These are phyloP conservation scores for Chiua sp. DNA, from an alignment of 1,284 basidiomycete species.

Conservation along the genomic window DNA sequence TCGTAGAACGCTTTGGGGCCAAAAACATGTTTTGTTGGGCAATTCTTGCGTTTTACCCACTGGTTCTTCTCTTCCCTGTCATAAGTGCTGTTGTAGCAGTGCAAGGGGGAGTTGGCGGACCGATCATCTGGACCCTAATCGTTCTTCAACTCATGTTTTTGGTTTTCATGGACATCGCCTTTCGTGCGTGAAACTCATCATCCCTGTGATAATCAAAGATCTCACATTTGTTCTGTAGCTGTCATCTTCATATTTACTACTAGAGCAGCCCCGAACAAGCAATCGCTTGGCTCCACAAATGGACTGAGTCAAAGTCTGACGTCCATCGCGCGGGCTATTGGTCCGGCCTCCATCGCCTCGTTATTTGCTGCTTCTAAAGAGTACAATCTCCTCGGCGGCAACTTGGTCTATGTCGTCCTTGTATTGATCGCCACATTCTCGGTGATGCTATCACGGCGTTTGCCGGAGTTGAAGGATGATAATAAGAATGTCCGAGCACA, in stretches of 20 bases:
- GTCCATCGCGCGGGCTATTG: constrained; percentile 52
- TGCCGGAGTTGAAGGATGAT: no score
- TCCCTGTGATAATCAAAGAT: neutral
- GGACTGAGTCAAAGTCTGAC: constrained; percentile 56
- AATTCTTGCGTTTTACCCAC: constrained; percentile 51
- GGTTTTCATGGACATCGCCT: constrained; percentile 28
- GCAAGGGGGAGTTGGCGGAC: constrained; percentile 21
- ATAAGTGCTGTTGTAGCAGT: constrained; percentile 44
- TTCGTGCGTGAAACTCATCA: constrained; percentile 19
- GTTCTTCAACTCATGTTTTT: constrained; percentile 29
- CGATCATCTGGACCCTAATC: constrained; percentile 34
- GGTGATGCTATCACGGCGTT: constrained; percentile 2
- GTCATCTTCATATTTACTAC: constrained; percentile 39
- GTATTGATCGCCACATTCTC: constrained; percentile 15
- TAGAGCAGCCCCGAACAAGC: constrained; percentile 35
- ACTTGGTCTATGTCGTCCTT: constrained; percentile 40
- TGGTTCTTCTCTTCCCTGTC: constrained; percentile 61
- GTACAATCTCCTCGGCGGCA: constrained; percentile 37
- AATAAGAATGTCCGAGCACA: no score
- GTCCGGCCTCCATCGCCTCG: constrained; percentile 43
- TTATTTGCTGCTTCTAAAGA: constrained; percentile 42
- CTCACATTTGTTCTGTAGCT: constrained; percentile 24
- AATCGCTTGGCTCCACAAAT: constrained; percentile 51
- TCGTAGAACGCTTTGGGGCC: constrained; percentile 59
- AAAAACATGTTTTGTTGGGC: constrained; percentile 60